Percentiles rank a stretch among this genome's conserved stretches.
These are phyloP conservation scores for Plasmodium yoelii DNA, from an alignment of 169 alveolate species.

Conservation along the genomic window DNA sequence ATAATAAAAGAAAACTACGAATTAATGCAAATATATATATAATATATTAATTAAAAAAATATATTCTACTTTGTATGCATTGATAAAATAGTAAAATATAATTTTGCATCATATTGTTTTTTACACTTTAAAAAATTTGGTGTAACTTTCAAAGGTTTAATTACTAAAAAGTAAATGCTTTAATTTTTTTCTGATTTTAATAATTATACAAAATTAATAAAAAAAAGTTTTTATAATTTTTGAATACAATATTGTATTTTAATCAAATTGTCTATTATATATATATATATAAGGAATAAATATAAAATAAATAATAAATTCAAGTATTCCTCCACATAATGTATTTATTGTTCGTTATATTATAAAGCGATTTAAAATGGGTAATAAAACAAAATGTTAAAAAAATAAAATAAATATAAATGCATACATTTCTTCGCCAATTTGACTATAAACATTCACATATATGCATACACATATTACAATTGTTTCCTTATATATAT, in stretches of 20 bases:
- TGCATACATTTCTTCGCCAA: not conserved
- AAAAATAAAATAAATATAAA: not conserved
- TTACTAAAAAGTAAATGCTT: not conserved
- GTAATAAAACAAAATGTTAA: slow-evolving; percentile 1
- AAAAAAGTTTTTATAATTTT: not conserved
- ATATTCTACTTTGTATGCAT: too few species aligned
- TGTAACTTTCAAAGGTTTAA: not conserved
- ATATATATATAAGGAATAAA: too few species aligned
- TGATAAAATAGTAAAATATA: too few species aligned
- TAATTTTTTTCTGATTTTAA: not conserved
- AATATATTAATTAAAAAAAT: too few species aligned
- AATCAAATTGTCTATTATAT: not conserved
- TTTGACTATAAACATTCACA: not conserved
- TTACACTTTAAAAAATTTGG: not conserved
- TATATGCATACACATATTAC: not conserved
- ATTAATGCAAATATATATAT: too few species aligned
- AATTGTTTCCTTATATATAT: not conserved
- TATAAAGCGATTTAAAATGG: not conserved
- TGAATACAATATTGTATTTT: not conserved
- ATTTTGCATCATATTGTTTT: too few species aligned
- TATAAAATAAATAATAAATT: not conserved
- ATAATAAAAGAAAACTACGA: too few species aligned
- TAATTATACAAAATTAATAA: not conserved
- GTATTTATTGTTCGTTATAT: too few species aligned
- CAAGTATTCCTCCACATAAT: not conserved